Base-by-base conservation (phyloP, 139 green algal genomes). In the Chlamydomonas sphaeroides region DNA sequence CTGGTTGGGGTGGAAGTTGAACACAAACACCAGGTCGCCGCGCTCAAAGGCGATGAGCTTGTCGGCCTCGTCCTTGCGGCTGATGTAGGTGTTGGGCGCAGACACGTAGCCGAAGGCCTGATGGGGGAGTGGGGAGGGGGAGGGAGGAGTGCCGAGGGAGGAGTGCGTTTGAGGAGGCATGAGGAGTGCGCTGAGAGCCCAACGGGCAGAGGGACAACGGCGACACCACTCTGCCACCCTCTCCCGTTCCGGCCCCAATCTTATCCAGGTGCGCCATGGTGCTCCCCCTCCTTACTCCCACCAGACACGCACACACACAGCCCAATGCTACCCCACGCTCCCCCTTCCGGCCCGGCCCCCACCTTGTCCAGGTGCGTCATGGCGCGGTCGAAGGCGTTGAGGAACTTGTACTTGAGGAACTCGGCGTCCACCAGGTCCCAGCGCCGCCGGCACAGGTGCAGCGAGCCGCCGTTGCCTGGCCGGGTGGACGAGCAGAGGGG, bases 11-110 rank as follows among this genome's bases (percentile, higher is more conserved):
- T 99, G 96, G 92, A 98, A 99, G 95, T 99, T 99, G 95, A 99
- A 99, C 18, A 99, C 97, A 67, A 99, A 97, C 42, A 99, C 92
- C n/a, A 99, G 90, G 85, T 99, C 97, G n/a, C 97, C 96, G 18
- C 95, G 89, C 92, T 99, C 97, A 48, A 94, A 92, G 49, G 98
- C 94, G 28, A 99, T 92, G 45, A 99, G 28, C 92, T 99, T 98
- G 92, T 99, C 96, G 30, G 79, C 77, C 77, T 84, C 77, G 63
- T 84, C 72, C 75, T 80, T 84, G 48, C 91, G 86, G 59, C 87
- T 94, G 25, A 97, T 85, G 79, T 89, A 99, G 63, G 91, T 80
- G 90, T 98, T 96, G 5, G 87, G 80, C 5, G 93, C 89, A 36
- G 51, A 85, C 63, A 97, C 42, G 77, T 76, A 84, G 77, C 77